phyloP scores from a whole-genome alignment of 1,139 yeast genomes.

The Kodamaea arcana region DNA sequence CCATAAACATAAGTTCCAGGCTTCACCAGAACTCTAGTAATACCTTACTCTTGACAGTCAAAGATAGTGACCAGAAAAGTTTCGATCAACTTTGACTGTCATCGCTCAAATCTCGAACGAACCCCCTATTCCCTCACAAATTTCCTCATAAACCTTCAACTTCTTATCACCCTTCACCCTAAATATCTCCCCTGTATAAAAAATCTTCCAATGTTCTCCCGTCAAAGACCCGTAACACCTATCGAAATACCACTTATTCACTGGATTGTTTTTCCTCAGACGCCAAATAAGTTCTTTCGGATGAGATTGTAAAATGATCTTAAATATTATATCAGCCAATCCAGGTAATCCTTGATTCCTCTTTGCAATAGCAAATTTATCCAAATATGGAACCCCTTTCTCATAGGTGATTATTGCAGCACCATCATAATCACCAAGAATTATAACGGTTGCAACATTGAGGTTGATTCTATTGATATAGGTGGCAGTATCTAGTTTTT shows the following conservation, averaged over 20 bases:
- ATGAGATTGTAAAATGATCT: conserved; percentile 65
- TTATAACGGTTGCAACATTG: conserved; percentile 67
- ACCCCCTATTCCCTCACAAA: conserved; percentile 34
- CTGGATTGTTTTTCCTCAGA: conserved; percentile 80
- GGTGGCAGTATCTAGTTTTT: conserved; percentile 56
- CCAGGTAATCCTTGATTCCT: conserved; percentile 88
- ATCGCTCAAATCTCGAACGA: conserved; percentile 33
- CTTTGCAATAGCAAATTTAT: conserved; percentile 86
- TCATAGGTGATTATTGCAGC: conserved; percentile 91
- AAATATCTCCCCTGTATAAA: conserved; percentile 58
- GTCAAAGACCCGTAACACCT: conserved; percentile 72
- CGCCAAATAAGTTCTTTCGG: conserved; percentile 85
- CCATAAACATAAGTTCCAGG: no score
- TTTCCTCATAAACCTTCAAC: conserved; percentile 22
- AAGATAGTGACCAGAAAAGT: no score
- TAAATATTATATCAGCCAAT: conserved; percentile 88
- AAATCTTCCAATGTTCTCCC: conserved; percentile 58
- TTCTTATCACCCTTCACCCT: conserved; percentile 28
- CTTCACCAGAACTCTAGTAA: no score
- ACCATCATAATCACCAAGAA: conserved; percentile 94
- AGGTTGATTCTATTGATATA: conserved; percentile 65
- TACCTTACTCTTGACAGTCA: no score
- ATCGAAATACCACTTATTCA: conserved; percentile 96
- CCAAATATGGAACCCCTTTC: conserved; percentile 62
- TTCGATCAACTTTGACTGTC: no score